Evolutionary conservation across 2,329 filamentous ascomycete species (phyloP).

Genomic region (Remersonia thermophila): DNA sequence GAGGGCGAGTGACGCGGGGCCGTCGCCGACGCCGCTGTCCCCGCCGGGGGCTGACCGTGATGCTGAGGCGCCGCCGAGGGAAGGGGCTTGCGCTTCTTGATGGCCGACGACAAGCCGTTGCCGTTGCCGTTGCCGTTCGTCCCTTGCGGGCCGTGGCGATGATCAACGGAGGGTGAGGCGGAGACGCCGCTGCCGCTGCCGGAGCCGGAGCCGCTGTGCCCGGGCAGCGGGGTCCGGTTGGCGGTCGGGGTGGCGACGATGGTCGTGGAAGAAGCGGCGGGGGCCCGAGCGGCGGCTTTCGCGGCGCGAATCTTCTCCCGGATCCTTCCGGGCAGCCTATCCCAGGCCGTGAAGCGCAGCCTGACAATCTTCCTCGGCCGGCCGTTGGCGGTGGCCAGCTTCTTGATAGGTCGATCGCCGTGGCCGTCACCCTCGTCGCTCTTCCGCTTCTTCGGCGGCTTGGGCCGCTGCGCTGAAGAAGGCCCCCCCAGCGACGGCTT

Average conservation of each 20-base stretch:
- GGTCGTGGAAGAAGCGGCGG: too few relatives aligned
- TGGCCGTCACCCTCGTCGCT: slow-evolving; percentile 16
- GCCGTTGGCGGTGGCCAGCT: slow-evolving; percentile 11
- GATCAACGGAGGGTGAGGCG: background rate
- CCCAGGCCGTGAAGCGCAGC: slow-evolving; percentile 14
- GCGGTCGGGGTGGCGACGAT: too few relatives aligned
- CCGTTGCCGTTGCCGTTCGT: too few relatives aligned
- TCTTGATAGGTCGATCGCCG: slow-evolving; percentile 17
- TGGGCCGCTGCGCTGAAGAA: slow-evolving; percentile 1
- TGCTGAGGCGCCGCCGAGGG: too few relatives aligned
- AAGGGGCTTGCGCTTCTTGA: too few relatives aligned
- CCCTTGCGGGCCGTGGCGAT: too few relatives aligned
- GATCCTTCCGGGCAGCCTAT: slow-evolving; percentile 10
- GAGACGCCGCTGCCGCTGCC: background rate
- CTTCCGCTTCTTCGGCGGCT: slow-evolving; percentile 20
- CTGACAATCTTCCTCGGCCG: slow-evolving; percentile 13
- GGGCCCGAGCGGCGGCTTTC: background rate
- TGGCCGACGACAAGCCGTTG: too few relatives aligned
- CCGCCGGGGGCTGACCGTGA: too few relatives aligned
- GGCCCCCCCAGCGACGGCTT: too few relatives aligned
- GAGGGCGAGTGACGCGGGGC: background rate
- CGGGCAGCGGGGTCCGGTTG: background rate
- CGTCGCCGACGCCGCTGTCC: too few relatives aligned
- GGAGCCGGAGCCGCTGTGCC: background rate
- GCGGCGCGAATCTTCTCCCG: slow-evolving; percentile 4